These are phyloP conservation scores for Globisporangium cederbergense DNA, from an alignment of 352 stramenopile genomes.

Conservation along the genomic window DNA sequence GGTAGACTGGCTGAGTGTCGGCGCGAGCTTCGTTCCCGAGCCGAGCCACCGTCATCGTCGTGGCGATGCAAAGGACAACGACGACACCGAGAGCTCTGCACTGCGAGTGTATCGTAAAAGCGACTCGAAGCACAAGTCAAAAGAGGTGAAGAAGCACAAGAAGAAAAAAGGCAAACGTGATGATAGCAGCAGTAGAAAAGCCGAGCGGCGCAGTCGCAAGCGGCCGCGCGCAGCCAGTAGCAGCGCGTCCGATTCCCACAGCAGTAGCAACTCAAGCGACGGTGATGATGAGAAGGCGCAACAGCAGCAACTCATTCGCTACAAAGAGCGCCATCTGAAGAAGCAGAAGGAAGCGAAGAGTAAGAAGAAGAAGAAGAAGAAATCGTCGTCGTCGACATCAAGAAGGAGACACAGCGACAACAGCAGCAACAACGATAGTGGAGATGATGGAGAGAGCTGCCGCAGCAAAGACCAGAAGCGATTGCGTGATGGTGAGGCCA, in stretches of 20 bases:
- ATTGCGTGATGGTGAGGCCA: neutral
- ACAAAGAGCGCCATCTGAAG: neutral
- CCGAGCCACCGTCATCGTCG: neutral
- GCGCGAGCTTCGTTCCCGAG: constrained; percentile 10
- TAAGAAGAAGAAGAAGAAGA: neutral
- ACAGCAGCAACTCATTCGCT: constrained; percentile 1
- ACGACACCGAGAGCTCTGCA: constrained; percentile 5
- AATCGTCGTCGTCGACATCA: neutral
- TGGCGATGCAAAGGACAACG: neutral
- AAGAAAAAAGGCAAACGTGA: constrained; percentile 33
- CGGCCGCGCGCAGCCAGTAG: neutral
- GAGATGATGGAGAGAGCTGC: neutral
- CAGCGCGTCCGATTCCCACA: neutral
- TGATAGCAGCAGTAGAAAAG: neutral
- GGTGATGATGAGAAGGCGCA: neutral
- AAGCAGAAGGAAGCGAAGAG: neutral
- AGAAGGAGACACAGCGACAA: neutral
- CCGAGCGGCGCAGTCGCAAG: neutral
- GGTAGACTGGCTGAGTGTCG: constrained; percentile 13
- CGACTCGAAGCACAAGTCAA: constrained; percentile 49
- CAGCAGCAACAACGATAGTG: constrained; percentile 13
- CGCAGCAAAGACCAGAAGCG: neutral
- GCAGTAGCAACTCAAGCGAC: constrained; percentile 1
- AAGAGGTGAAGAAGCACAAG: constrained; percentile 33
- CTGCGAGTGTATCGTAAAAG: constrained; percentile 16